A percentile compares a stretch with the other conserved stretches of the same genome.
These are phyloP conservation scores for Saccharomycopsis crataegensis DNA, from an alignment of 1,139 yeast species.

Conservation along the genomic window DNA sequence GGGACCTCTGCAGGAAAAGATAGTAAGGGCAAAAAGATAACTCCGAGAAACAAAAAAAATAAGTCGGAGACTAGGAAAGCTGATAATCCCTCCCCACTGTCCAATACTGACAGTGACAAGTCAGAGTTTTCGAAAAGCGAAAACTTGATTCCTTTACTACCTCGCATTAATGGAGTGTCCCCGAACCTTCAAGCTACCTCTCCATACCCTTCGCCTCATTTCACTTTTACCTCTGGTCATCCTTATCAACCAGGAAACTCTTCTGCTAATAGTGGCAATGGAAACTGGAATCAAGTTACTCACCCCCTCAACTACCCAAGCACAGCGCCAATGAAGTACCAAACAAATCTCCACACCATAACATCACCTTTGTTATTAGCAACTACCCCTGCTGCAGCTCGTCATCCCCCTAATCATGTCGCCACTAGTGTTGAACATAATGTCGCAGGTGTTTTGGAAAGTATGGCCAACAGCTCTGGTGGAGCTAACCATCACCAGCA, in stretches of 20 bases:
- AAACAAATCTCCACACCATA: slow-evolving; percentile 54
- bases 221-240: not conserved
- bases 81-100: too few relatives aligned
- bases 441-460: slow-evolving; percentile 59
- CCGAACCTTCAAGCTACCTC: slow-evolving; percentile 21
- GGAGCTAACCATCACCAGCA: not conserved
- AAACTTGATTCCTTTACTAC: slow-evolving; percentile 10
- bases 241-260: slow-evolving; percentile 8
- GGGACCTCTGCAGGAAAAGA: not conserved
- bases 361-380: slow-evolving; percentile 54
- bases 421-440: slow-evolving; percentile 28
- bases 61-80: not conserved
- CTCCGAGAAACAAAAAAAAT: not conserved
- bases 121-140: slow-evolving; percentile 2
- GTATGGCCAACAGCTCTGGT: slow-evolving; percentile 25
- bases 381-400: not conserved
- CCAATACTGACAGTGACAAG: not conserved
- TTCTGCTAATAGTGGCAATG: slow-evolving; percentile 1
- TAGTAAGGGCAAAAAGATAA: not conserved
- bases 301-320: slow-evolving; percentile 61
- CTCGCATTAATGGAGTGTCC: slow-evolving; percentile 5
- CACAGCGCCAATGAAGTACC: slow-evolving; percentile 65
- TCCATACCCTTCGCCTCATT: slow-evolving; percentile 19
- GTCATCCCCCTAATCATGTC: not conserved
- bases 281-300: slow-evolving; percentile 24